These are phyloP conservation scores for Dillenia turbinata DNA, from an alignment of 164 flowering plant species.

Conservation along the genomic window DNA sequence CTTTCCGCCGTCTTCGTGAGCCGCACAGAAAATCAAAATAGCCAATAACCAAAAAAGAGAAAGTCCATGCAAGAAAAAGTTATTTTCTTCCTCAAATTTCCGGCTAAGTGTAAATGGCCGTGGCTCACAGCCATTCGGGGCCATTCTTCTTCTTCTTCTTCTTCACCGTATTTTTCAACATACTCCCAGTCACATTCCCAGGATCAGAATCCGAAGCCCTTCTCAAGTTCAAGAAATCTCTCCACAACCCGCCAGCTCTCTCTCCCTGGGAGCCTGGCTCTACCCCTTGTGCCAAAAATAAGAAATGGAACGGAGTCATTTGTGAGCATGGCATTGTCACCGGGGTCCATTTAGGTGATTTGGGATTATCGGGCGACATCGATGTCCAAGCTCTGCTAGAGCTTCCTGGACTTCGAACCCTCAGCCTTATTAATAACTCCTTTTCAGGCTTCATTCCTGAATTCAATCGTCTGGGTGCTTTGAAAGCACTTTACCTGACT, in stretches of 20 bases:
- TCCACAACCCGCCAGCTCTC: conserved; percentile 26
- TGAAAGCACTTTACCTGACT: conserved; percentile 46
- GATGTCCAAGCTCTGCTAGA: conserved; percentile 38
- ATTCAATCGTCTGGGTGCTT: conserved; percentile 40
- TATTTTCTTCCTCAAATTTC: conserved; percentile 7
- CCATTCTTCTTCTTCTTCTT: conserved; percentile 8
- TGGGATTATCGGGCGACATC: conserved; percentile 48
- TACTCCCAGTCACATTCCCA: conserved; percentile 7
- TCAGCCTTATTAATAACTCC: conserved; percentile 45
- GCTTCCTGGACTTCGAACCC: conserved; percentile 33
- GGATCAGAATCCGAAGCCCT: conserved; percentile 52
- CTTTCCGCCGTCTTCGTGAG: background rate
- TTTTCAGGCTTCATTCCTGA: conserved; percentile 65
- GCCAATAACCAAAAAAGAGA: no score
- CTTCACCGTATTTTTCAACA: conserved; percentile 3
- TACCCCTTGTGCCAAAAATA: conserved; percentile 26
- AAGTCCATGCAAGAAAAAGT: conserved; percentile 34
- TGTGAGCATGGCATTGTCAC: conserved; percentile 40
- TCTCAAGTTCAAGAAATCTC: conserved; percentile 46
- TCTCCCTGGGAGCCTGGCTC: conserved; percentile 42
- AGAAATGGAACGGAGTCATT: conserved; percentile 51
- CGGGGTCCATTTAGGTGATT: conserved; percentile 38
- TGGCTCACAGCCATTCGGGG: conserved; percentile 28
- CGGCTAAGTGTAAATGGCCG: conserved; percentile 44
- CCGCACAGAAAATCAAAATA: no score